phyloP scores from a whole-genome alignment of 352 stramenopile species.

The Pythium myriotylum region DNA sequence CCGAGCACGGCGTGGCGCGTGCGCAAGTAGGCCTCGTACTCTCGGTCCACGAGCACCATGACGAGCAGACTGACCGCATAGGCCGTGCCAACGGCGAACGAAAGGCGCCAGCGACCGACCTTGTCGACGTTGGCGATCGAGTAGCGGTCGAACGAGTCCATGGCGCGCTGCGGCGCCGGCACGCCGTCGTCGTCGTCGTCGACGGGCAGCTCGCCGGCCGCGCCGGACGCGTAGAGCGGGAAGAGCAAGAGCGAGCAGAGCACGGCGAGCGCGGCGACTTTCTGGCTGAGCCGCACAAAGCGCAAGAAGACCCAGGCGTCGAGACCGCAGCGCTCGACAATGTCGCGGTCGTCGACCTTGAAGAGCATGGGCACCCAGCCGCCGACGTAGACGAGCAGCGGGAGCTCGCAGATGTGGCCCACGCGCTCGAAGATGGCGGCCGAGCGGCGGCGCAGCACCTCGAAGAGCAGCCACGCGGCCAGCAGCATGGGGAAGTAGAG shows the following conservation, averaged over 20 bases:
- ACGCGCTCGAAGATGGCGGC: conserved; percentile 50
- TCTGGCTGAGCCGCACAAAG: conserved; percentile 72
- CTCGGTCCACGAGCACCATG: conserved; percentile 55
- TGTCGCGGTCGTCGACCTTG: conserved; percentile 49
- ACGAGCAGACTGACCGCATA: conserved; percentile 55
- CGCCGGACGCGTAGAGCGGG: conserved; percentile 61
- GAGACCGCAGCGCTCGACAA: conserved; percentile 64
- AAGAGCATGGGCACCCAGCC: conserved; percentile 70
- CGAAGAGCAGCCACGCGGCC: conserved; percentile 57
- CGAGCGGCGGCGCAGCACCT: conserved; percentile 51
- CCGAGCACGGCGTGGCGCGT: conserved; percentile 66
- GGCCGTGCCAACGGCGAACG: conserved; percentile 55
- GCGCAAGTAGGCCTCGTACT: conserved; percentile 68
- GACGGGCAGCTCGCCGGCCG: conserved; percentile 25
- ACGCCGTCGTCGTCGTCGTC: conserved; percentile 30
- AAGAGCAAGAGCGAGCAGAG: conserved; percentile 65
- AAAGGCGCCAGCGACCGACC: conserved; percentile 61
- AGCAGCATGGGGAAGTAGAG: conserved; percentile 71
- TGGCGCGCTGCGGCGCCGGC: conserved; percentile 17
- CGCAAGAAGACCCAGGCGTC: conserved; percentile 77
- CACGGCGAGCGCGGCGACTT: conserved; percentile 60
- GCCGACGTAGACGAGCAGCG: conserved; percentile 20
- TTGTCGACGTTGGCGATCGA: conserved; percentile 67
- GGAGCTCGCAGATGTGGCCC: conserved; percentile 40
- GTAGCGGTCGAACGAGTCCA: conserved; percentile 69